These are phyloP conservation scores for Remersonia thermophila DNA, from an alignment of 2,329 filamentous ascomycete species.

Conservation along the genomic window DNA sequence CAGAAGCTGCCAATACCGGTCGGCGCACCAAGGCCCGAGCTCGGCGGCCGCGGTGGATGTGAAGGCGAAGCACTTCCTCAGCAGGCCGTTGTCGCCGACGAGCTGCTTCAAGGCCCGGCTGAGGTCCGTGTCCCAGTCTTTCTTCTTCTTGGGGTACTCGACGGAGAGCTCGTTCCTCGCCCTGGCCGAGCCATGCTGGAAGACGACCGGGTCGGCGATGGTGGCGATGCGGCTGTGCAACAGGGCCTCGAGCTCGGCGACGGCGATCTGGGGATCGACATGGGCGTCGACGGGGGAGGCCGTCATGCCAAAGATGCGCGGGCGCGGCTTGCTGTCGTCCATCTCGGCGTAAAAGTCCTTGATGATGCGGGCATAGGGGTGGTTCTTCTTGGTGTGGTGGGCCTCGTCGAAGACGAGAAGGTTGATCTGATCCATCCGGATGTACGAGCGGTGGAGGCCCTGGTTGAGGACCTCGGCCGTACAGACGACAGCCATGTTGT, in stretches of 20 bases:
- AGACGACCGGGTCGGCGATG: slow-evolving; percentile 38
- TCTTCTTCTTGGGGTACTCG: slow-evolving; percentile 34
- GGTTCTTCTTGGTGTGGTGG: slow-evolving; percentile 89
- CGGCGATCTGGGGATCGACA: slow-evolving; percentile 57
- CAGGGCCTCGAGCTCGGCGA: slow-evolving; percentile 60
- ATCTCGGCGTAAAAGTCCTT: slow-evolving; percentile 65
- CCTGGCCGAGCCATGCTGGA: slow-evolving; percentile 45
- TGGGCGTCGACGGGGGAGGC: slow-evolving; percentile 86
- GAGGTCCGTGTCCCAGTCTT: slow-evolving; percentile 51
- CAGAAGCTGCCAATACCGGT: slow-evolving; percentile 64
- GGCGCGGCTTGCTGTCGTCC: slow-evolving; percentile 35
- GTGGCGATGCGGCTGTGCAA: slow-evolving; percentile 79
- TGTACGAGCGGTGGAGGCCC: slow-evolving; percentile 65
- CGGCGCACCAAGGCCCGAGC: slow-evolving; percentile 74
- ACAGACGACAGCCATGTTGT: slow-evolving; percentile 79
- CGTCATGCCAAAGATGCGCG: slow-evolving; percentile 89
- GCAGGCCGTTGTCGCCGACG: slow-evolving; percentile 28
- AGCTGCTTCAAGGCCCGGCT: slow-evolving; percentile 41
- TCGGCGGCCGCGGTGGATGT: slow-evolving; percentile 48
- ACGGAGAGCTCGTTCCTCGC: slow-evolving; percentile 46
- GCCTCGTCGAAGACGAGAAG: slow-evolving; percentile 92
- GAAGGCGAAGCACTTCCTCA: slow-evolving; percentile 47
- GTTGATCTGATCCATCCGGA: slow-evolving; percentile 73
- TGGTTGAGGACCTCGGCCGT: slow-evolving; percentile 78
- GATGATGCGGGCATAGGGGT: slow-evolving; percentile 81